A percentile compares a stretch with the other conserved stretches of the same genome.
Evolutionary conservation across 371 early-diverging fungal genomes (phyloP).

Genomic region (Haplosporangium sp.): DNA sequence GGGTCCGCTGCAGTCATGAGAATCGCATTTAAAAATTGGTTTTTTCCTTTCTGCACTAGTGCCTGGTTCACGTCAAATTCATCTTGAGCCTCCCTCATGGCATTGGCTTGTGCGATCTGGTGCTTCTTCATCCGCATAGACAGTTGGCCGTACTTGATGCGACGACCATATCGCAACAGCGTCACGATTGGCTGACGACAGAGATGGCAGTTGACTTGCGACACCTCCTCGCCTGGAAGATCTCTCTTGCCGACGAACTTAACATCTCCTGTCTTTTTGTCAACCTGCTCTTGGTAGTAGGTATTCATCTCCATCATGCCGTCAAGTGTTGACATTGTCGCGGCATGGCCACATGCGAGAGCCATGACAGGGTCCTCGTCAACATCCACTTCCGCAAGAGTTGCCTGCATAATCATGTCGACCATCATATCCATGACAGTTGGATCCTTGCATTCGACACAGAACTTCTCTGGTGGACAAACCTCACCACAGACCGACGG

Average conservation of each 20-base stretch:
- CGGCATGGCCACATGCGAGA: slow-evolving; percentile 56
- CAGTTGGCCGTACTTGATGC: slow-evolving; percentile 10
- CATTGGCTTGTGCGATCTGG: neutral
- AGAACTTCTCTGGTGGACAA: slow-evolving; percentile 57
- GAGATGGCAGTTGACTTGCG: neutral
- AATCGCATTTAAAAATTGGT: no score
- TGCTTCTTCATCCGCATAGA: neutral
- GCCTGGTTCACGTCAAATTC: neutral
- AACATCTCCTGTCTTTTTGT: neutral
- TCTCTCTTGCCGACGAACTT: neutral
- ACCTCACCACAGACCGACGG: slow-evolving; percentile 65
- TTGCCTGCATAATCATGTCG: neutral
- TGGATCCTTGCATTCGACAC: slow-evolving; percentile 52
- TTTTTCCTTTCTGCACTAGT: no score
- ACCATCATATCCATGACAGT: slow-evolving; percentile 30
- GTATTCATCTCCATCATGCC: slow-evolving; percentile 35
- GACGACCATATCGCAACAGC: slow-evolving; percentile 15
- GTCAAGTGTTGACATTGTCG: slow-evolving; percentile 56
- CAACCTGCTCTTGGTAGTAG: slow-evolving; percentile 26
- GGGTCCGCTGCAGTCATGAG: no score
- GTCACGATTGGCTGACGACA: slow-evolving; percentile 11
- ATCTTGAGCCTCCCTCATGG: neutral
- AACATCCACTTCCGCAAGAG: slow-evolving; percentile 35
- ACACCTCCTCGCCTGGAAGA: neutral
- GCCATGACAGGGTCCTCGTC: slow-evolving; percentile 54